phyloP scores from a whole-genome alignment of 352 stramenopile genomes.

The Phytophthora uliginosa region DNA sequence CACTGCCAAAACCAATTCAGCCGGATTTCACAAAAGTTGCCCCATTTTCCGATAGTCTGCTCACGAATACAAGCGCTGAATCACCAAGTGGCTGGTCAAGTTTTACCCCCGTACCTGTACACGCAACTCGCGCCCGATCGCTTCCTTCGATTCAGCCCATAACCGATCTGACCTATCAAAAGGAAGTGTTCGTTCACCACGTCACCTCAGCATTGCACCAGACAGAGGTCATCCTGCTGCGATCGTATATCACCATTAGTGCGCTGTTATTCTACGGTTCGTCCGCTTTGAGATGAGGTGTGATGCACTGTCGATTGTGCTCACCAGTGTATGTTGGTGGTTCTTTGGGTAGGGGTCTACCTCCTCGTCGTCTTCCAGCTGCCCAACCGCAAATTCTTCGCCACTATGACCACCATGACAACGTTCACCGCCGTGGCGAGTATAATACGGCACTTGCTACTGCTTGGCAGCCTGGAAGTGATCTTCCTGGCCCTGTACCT shows the following conservation, averaged over 20 bases:
- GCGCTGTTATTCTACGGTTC: background rate
- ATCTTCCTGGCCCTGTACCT: slow-evolving; percentile 31
- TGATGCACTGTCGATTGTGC: background rate
- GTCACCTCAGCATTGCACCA: slow-evolving; percentile 24
- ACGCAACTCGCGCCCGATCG: too few relatives aligned
- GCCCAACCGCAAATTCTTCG: slow-evolving; percentile 35
- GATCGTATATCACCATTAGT: slow-evolving; percentile 22
- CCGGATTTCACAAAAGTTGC: background rate
- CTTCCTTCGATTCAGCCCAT: background rate
- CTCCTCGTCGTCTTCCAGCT: slow-evolving; percentile 29
- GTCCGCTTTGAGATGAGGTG: background rate
- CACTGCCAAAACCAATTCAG: background rate
- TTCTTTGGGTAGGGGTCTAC: slow-evolving; percentile 23
- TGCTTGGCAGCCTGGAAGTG: slow-evolving; percentile 24
- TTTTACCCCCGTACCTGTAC: background rate
- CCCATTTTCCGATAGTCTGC: background rate
- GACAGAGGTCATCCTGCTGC: slow-evolving; percentile 37
- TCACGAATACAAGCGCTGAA: background rate
- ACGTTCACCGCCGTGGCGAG: slow-evolving; percentile 12
- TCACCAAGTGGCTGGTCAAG: background rate
- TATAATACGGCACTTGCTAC: slow-evolving; percentile 16
- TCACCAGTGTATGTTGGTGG: background rate
- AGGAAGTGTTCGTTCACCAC: slow-evolving; percentile 23
- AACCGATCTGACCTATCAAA: background rate
- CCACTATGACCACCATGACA: slow-evolving; percentile 30